These are phyloP conservation scores for Metschnikowia gruessii DNA, from an alignment of 805 yeast species.

Conservation along the genomic window DNA sequence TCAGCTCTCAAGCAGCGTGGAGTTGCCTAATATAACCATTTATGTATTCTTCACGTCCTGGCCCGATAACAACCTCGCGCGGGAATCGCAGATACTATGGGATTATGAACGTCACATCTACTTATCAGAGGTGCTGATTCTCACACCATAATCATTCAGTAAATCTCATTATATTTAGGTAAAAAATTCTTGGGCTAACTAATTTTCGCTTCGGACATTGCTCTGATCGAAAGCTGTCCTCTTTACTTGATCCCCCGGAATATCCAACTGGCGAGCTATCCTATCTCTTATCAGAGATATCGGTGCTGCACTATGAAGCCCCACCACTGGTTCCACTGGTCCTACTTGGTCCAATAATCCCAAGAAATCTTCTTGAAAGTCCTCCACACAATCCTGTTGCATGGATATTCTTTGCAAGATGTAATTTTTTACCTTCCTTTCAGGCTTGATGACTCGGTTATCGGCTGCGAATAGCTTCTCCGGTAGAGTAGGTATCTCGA, in stretches of 20 bases:
- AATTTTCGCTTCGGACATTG: neutral
- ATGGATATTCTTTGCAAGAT: slow-evolving; percentile 34
- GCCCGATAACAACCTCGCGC: neutral
- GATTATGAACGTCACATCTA: neutral
- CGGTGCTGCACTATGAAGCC: neutral
- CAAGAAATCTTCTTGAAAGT: slow-evolving; percentile 6
- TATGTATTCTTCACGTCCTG: neutral
- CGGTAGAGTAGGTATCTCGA: neutral
- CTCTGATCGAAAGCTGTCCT: neutral
- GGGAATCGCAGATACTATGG: neutral
- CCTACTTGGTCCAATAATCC: neutral
- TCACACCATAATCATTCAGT: neutral
- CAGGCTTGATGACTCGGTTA: slow-evolving; percentile 4
- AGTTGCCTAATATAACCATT: no score
- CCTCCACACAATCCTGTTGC: slow-evolving; percentile 39
- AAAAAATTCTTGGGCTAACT: neutral
- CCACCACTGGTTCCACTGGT: neutral
- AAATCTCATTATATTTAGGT: no score
- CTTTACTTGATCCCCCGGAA: slow-evolving; percentile 5
- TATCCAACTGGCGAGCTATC: slow-evolving; percentile 16
- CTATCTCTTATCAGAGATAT: slow-evolving; percentile 8
- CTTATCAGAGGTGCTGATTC: neutral
- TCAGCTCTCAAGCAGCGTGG: no score
- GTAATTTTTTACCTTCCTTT: slow-evolving; percentile 14
- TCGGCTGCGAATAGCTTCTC: neutral